These are phyloP conservation scores for Knoxia roxburghii DNA, from an alignment of 257 asterid species.

Conservation along the genomic window DNA sequence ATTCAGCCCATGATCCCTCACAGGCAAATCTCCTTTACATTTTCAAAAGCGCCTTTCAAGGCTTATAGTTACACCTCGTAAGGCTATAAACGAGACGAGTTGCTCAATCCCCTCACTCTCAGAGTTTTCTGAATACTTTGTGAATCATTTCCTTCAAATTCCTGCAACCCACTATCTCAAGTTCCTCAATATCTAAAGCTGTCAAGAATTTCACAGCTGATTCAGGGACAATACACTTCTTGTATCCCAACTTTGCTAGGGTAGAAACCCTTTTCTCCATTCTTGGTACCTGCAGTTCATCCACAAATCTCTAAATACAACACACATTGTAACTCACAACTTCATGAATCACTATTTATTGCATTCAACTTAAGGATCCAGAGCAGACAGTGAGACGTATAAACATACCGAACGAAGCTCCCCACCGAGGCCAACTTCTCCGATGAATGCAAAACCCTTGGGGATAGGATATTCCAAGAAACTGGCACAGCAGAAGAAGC, in stretches of 20 bases:
- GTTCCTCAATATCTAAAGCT: conserved; percentile 32
- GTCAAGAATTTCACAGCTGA: conserved; percentile 45
- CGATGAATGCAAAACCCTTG: conserved; percentile 73
- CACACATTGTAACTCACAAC: too few species aligned
- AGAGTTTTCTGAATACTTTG: conserved; percentile 43
- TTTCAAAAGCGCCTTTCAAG: too few species aligned
- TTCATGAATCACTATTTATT: too few species aligned
- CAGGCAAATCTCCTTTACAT: too few species aligned
- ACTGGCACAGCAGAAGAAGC: conserved; percentile 36
- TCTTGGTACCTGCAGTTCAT: conserved; percentile 57
- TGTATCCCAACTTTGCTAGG: conserved; percentile 74
- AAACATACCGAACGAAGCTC: conserved; percentile 80
- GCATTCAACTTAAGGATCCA: too few species aligned
- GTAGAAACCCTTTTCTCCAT: conserved; percentile 76
- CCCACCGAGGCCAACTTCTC: conserved; percentile 90
- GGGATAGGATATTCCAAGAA: conserved; percentile 92
- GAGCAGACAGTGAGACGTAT: too few species aligned
- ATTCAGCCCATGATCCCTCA: too few species aligned
- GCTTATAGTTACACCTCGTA: too few species aligned
- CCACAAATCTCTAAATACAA: neutral
- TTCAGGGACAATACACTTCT: conserved; percentile 68
- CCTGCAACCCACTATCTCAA: conserved; percentile 63
- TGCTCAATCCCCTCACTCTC: conserved; percentile 4
- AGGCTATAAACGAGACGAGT: too few species aligned
- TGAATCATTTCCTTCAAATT: conserved; percentile 87